These are phyloP conservation scores for Ceratobasidium sp. DNA, from an alignment of 1,284 basidiomycete species.

Conservation along the genomic window DNA sequence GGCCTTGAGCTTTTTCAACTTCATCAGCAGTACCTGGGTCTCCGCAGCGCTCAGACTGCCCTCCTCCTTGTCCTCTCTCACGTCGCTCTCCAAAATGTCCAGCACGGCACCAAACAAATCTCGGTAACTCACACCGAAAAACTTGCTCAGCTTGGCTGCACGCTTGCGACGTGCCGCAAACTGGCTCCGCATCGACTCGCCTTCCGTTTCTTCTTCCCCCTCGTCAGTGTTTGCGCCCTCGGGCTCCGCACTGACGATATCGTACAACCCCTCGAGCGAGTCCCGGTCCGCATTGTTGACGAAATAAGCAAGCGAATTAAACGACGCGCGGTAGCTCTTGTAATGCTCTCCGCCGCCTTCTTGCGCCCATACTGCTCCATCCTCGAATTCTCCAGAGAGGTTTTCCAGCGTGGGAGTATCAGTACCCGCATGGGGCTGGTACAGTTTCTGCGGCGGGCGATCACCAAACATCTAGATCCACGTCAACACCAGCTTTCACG, in stretches of 20 bases:
- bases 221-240: conserved; percentile 52
- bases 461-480: conserved; percentile 77
- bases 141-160: conserved; percentile 82
- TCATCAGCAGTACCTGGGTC: conserved; percentile 70
- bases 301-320: conserved; percentile 80
- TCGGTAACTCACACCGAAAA: conserved; percentile 85
- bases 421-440: conserved; percentile 68
- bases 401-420: conserved; percentile 57
- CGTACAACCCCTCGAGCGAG: conserved; percentile 77
- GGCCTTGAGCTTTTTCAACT: conserved; percentile 69
- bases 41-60: conserved; percentile 48
- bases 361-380: background rate
- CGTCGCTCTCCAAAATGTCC: conserved; percentile 81
- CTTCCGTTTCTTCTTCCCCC: conserved; percentile 45
- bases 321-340: conserved; percentile 78
- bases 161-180: conserved; percentile 77
- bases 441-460: conserved; percentile 78
- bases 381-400: conserved; percentile 42
- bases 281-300: conserved; percentile 78
- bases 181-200: conserved; percentile 44
- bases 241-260: conserved; percentile 66
- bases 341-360: conserved; percentile 58
- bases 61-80: conserved; percentile 64
- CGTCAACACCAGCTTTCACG: conserved; percentile 36
- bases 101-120: conserved; percentile 79